Evolutionary conservation across 345 rosid genomes (phyloP), one percentile per base, ranked within the genome.

Genomic region (Microcos paniculata): DNA sequence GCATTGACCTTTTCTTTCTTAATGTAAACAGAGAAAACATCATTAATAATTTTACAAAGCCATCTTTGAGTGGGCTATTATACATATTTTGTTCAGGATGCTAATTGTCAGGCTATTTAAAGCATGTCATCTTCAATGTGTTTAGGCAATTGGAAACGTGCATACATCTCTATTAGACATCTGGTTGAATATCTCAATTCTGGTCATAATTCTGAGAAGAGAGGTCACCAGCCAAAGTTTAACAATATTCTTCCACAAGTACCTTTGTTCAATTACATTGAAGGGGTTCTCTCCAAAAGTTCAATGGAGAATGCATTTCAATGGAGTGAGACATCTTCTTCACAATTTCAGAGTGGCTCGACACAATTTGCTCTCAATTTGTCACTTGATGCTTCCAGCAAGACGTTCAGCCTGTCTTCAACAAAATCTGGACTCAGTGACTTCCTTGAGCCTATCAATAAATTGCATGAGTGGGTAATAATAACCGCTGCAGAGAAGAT

Each of bases 131-230:
- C 78, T 85, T 81, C 75, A 80, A 85, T 87, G 79, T 89, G 78
- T 85, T 81, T 81, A 94, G 98, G 98, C 63, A 88, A 88, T 75
- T 91, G 97, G 97, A 92, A 87, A 80, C 94, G 97, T 77, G 97
- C 97, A 75, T 85, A 79, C 78, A 82, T 75, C 72, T 89, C 97
- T 76, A 72, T 94, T 82, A 86, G 82, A 81, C 97, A 94, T 89
- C 91, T 92, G 79, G 85, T 86, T 73, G 91, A 88, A 65, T 79
- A 73, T 78, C 81, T 90, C 77, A 77, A 80, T 74, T 82, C 88
- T 76, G 63, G 59, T 67, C 52, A 74, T 81, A 73, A 77, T 80
- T 82, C 89, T 56, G 68, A 80, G 80, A 80, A 76, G 79, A 79
- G 74, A 72, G 33, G 53, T 70, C 19, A 35, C 73, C 33, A 74